Evolutionary conservation across 108 stramenopile genomes (phyloP), one percentile per base, ranked within the genome.

Genomic region (Skeletonema grethae): DNA sequence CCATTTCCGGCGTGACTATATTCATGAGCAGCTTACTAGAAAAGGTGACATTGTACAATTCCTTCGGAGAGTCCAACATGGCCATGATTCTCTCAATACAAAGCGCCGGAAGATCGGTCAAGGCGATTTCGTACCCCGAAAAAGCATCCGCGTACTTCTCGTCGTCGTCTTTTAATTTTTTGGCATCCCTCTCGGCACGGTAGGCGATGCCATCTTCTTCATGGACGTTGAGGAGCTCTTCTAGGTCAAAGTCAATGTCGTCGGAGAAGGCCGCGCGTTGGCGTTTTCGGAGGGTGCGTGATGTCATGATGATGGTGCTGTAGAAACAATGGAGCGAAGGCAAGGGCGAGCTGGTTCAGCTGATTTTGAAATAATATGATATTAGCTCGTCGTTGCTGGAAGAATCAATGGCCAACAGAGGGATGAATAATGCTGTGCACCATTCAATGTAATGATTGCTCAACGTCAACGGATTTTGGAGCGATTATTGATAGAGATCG

Each of bases 211-310:
- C 80, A 0, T 32, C 55, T 41, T 43, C 43, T 57, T 80, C 80
- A 43, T 80, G 75, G 28, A 71, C 80, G 28, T 56, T 61, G 38
- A 80, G 80, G 35, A 80, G 57, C 39, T 67, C 57, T 64, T 80
- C 80, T 35, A 80, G 64, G 57, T 69, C 66, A 18, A 66, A 67
- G 30, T 73, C 75, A 18, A 70, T 55, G 63, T 64, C 65, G 59
- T 80, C 69, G 57, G 68, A 45, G 46, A 69, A 53, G 50, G 50
- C 50, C 29, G 41, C 67, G 2, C 63, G 73, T 22, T 57, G 67
- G 11, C 73, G 67, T 46, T 74, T 74, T 31, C 73, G 73, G 31
- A 74, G 73, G 38, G 65, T 18, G 65, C 50, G 50, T 38, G 39
- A 15, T 45, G 13, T 48, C 9, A 61, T 48, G 60, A 45, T 30